Percentiles rank a stretch among this genome's conserved stretches.
Conservation (phyloP, 306 rosid genomes). For the Alnus glutinosa region DNA sequence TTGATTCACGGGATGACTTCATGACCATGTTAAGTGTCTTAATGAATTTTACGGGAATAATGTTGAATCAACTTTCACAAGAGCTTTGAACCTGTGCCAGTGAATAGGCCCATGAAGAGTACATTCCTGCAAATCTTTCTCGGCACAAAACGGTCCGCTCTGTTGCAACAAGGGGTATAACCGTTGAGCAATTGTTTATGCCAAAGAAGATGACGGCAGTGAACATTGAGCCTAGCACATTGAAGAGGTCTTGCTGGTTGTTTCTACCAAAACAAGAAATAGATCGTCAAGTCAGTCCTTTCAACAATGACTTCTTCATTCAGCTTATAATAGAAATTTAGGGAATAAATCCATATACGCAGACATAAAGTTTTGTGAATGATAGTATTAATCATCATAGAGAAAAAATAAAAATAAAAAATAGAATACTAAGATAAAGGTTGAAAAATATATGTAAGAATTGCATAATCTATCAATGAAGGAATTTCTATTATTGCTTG, state of each 20-base stretch:
- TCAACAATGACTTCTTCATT: neutral
- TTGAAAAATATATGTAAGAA: too few species aligned
- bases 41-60: neutral
- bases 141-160: slow-evolving; percentile 62
- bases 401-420: too few species aligned
- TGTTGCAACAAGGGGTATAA: slow-evolving; percentile 48
- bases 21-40: neutral
- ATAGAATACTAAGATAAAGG: too few species aligned
- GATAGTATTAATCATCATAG: too few species aligned
- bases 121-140: slow-evolving; percentile 73
- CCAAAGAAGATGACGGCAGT: slow-evolving; percentile 49
- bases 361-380: too few species aligned
- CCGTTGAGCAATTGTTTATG: slow-evolving; percentile 56
- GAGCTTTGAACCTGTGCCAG: slow-evolving; percentile 57
- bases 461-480: too few species aligned
- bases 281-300: neutral
- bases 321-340: neutral
- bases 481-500: too few species aligned
- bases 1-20: neutral
- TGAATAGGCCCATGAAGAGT: slow-evolving; percentile 64
- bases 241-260: slow-evolving; percentile 54
- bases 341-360: neutral
- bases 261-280: slow-evolving; percentile 31
- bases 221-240: slow-evolving; percentile 56
- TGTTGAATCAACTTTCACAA: neutral